Evolutionary conservation across 768 basidiomycete genomes (phyloP).

Genomic region (Hemileccinum rubropunctum): DNA sequence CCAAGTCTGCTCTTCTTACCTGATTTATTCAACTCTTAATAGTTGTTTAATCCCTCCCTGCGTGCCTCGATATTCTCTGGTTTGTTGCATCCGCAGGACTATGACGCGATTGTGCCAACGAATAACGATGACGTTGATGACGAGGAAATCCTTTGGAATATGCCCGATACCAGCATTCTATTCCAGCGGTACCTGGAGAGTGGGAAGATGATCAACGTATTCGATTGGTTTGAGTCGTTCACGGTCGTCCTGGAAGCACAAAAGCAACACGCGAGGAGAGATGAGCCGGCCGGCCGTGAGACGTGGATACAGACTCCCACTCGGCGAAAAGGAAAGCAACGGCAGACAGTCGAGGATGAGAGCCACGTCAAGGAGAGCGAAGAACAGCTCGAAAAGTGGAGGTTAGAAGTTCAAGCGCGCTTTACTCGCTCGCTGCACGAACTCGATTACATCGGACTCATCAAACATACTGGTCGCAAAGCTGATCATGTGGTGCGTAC

Average conservation of each 20-base stretch:
- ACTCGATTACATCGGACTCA: conserved; percentile 74
- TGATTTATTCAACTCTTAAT: neutral
- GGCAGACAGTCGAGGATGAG: conserved; percentile 19
- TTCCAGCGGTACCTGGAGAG: conserved; percentile 77
- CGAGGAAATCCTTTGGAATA: conserved; percentile 41
- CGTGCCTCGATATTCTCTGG: conserved; percentile 61
- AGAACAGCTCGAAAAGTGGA: conserved; percentile 50
- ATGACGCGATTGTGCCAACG: conserved; percentile 16
- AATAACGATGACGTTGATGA: conserved; percentile 22
- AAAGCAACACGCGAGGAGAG: conserved; percentile 15
- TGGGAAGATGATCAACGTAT: conserved; percentile 80
- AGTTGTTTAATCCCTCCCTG: conserved; percentile 71
- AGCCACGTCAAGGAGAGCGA: conserved; percentile 20
- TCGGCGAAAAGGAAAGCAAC: conserved; percentile 25
- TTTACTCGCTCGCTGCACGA: conserved; percentile 82
- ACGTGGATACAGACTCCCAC: conserved; percentile 14
- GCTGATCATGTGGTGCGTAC: conserved; percentile 72
- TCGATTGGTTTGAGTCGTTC: conserved; percentile 87
- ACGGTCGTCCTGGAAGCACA: conserved; percentile 63
- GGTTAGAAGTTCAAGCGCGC: conserved; percentile 66
- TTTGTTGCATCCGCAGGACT: conserved; percentile 57
- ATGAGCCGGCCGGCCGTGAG: neutral
- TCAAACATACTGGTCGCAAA: conserved; percentile 78
- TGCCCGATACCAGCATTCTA: conserved; percentile 75
- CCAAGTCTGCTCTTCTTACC: neutral